A percentile compares a stretch with the other conserved stretches of the same genome.
Conservation (phyloP, 139 green algal species). For the Marvania coccoides region DNA sequence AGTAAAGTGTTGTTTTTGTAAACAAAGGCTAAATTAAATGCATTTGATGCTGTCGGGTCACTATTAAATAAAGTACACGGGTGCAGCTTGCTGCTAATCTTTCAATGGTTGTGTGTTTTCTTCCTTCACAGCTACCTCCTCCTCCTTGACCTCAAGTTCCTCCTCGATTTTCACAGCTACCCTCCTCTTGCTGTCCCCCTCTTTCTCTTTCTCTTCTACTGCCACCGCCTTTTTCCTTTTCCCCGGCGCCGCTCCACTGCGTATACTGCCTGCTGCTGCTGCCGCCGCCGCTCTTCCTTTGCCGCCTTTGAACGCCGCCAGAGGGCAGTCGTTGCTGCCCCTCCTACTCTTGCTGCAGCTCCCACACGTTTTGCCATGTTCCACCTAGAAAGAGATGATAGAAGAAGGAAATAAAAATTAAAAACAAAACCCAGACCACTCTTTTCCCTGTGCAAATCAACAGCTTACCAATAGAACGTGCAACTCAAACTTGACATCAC, state of each 20-base stretch:
- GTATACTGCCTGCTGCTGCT: not conserved
- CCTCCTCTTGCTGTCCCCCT: not conserved
- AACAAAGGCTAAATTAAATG: too few species aligned
- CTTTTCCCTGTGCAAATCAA: conserved; percentile 73
- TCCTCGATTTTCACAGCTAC: not conserved
- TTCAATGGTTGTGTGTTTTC: too few species aligned
- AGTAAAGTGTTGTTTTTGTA: too few species aligned
- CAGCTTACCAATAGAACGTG: conserved; percentile 71
- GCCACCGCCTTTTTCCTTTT: not conserved
- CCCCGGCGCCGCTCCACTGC: not conserved
- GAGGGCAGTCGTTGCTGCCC: conserved; percentile 6
- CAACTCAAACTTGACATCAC: conserved; percentile 53
- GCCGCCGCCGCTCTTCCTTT: not conserved
- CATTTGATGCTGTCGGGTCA: too few species aligned
- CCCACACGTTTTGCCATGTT: too few species aligned
- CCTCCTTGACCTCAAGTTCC: not conserved
- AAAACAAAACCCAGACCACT: too few species aligned
- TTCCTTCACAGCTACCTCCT: too few species aligned
- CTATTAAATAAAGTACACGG: too few species aligned
- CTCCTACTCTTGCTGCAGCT: conserved; percentile 10
- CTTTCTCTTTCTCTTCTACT: not conserved
- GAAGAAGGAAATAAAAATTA: too few species aligned
- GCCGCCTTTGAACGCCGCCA: not conserved
- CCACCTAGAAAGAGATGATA: too few species aligned
- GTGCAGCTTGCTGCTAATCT: too few species aligned